Evolutionary conservation across 768 basidiomycete genomes (phyloP).

Genomic region (Suillus cothurnatus): DNA sequence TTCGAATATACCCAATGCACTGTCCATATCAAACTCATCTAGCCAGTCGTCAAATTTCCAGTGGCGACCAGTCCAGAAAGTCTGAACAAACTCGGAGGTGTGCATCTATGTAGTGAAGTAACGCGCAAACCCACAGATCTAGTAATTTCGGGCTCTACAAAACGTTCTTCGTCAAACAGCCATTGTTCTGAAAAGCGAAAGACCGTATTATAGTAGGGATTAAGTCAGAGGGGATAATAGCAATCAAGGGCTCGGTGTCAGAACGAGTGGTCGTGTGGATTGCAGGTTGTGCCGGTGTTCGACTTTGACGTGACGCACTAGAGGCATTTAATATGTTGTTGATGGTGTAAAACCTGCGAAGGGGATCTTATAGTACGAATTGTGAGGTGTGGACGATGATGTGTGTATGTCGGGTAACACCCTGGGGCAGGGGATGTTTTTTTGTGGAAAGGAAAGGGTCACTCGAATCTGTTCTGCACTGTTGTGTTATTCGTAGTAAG

Average conservation of each 20-base stretch:
- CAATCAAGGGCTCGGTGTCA: not conserved
- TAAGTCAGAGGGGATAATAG: not conserved
- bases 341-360: not conserved
- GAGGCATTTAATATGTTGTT: not conserved
- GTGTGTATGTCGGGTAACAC: not conserved
- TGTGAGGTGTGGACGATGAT: not conserved
- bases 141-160: slow-evolving; percentile 32
- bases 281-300: not conserved
- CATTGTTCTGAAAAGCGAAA: not conserved
- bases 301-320: not conserved
- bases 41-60: slow-evolving; percentile 41
- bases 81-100: slow-evolving; percentile 68
- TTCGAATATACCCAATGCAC: slow-evolving; percentile 30
- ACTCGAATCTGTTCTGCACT: not conserved
- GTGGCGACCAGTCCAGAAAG: slow-evolving; percentile 57
- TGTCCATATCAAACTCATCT: slow-evolving; percentile 22
- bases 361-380: not conserved
- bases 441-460: not conserved
- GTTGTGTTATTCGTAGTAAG: not conserved
- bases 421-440: not conserved
- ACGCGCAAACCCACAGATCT: slow-evolving; percentile 54
- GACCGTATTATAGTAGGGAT: not conserved
- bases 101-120: slow-evolving; percentile 55
- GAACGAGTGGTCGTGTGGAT: not conserved
- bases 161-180: not conserved